A percentile compares a stretch with the other conserved stretches of the same genome.
Conservation (phyloP, 1,284 basidiomycete species). For the Fistulina hepatica region DNA sequence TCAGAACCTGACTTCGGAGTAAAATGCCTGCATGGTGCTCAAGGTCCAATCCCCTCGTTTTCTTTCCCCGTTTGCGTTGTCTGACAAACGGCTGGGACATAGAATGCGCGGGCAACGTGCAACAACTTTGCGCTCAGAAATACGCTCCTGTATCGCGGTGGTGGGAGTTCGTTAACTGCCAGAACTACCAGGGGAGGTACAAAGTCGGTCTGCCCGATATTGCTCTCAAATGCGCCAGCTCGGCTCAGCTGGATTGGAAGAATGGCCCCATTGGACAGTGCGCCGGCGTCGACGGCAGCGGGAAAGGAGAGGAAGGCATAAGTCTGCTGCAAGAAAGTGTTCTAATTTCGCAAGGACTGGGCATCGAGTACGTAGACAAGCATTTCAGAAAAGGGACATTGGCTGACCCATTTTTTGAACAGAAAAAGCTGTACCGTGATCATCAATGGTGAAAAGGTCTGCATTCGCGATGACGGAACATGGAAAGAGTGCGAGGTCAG, state of each 20-base stretch:
- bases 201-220: slow-evolving; percentile 58
- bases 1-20: slow-evolving; percentile 61
- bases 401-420: too few relatives aligned
- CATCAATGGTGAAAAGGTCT: slow-evolving; percentile 58
- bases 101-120: slow-evolving; percentile 59
- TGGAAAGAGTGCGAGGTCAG: slow-evolving; percentile 83
- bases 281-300: slow-evolving; percentile 44
- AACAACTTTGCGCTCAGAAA: slow-evolving; percentile 69
- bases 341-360: slow-evolving; percentile 32
- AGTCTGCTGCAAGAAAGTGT: slow-evolving; percentile 52
- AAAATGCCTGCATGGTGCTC: slow-evolving; percentile 65
- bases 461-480: slow-evolving; percentile 64
- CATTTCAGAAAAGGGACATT: too few relatives aligned
- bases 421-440: slow-evolving; percentile 81
- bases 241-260: slow-evolving; percentile 61
- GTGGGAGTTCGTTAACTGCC: slow-evolving; percentile 70
- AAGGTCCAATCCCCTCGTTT: slow-evolving; percentile 49
- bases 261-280: slow-evolving; percentile 46
- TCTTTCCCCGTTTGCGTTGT: background rate
- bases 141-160: slow-evolving; percentile 43
- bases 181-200: slow-evolving; percentile 58
- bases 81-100: background rate
- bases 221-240: slow-evolving; percentile 52
- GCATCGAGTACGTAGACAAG: slow-evolving; percentile 42
- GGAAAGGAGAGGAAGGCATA: slow-evolving; percentile 49